Evolutionary conservation across 345 rosid genomes (phyloP).

Genomic region (Salix viminalis): DNA sequence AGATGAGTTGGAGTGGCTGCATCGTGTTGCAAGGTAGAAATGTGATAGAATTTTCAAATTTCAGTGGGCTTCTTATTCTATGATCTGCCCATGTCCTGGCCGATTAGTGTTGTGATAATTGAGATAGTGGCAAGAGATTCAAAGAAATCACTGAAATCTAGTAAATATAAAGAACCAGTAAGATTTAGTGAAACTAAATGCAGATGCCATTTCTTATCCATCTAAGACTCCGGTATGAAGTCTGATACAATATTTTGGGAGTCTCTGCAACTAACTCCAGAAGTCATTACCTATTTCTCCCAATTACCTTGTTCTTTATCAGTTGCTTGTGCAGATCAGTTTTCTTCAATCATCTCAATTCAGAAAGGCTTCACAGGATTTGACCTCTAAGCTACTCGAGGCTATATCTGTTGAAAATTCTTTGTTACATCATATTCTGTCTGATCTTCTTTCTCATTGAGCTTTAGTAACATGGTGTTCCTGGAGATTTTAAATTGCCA

Average conservation of each 20-base stretch:
- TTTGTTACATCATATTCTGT: background rate
- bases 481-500: background rate
- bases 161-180: background rate
- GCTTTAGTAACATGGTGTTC: slow-evolving; percentile 1
- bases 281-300: background rate
- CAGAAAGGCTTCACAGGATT: background rate
- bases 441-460: slow-evolving; percentile 2
- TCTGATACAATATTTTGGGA: background rate
- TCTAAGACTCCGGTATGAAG: background rate
- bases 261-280: background rate
- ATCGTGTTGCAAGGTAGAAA: background rate
- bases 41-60: background rate
- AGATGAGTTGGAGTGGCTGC: background rate
- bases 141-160: background rate
- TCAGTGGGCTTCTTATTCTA: background rate
- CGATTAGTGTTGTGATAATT: background rate
- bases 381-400: background rate
- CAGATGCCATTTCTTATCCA: background rate
- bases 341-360: background rate
- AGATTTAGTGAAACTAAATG: background rate
- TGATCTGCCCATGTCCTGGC: background rate
- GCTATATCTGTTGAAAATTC: background rate
- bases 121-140: background rate
- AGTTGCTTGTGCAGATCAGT: background rate
- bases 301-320: background rate